phyloP scores from a whole-genome alignment of 106 monocot genomes.

The Dendrobium chrysotoxum region DNA sequence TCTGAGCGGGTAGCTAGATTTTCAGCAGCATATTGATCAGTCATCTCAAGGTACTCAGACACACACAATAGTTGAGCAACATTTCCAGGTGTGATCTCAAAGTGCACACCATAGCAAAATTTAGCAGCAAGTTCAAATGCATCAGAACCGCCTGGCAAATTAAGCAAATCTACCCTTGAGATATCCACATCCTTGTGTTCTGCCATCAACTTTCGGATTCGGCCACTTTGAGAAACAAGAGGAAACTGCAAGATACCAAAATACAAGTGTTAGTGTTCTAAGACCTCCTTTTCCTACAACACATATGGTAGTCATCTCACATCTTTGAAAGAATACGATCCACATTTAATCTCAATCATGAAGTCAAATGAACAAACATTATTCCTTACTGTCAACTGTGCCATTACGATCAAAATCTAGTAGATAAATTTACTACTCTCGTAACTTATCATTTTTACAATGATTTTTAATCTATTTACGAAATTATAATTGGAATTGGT shows the following conservation, averaged over 20 bases:
- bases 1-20: conserved; percentile 37
- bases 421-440: no score
- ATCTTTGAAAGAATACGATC: neutral
- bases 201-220: conserved; percentile 40
- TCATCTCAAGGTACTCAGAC: conserved; percentile 62
- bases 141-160: conserved; percentile 37
- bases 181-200: conserved; percentile 27
- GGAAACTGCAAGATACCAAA: conserved; percentile 43
- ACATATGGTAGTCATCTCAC: neutral
- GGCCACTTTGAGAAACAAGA: conserved; percentile 50
- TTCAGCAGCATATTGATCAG: conserved; percentile 37
- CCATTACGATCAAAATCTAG: no score
- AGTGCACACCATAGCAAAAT: conserved; percentile 63
- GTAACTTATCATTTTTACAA: neutral
- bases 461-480: neutral
- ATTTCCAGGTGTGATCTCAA: conserved; percentile 48
- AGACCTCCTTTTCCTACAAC: neutral
- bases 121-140: conserved; percentile 52
- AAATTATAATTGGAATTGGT: neutral
- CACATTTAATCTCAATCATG: neutral
- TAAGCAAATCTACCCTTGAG: conserved; percentile 29
- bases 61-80: conserved; percentile 45
- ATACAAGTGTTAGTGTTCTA: neutral
- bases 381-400: neutral
- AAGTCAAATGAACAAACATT: neutral